phyloP scores from a whole-genome alignment of 2,329 filamentous ascomycete genomes.

The Aspergillus sp. region DNA sequence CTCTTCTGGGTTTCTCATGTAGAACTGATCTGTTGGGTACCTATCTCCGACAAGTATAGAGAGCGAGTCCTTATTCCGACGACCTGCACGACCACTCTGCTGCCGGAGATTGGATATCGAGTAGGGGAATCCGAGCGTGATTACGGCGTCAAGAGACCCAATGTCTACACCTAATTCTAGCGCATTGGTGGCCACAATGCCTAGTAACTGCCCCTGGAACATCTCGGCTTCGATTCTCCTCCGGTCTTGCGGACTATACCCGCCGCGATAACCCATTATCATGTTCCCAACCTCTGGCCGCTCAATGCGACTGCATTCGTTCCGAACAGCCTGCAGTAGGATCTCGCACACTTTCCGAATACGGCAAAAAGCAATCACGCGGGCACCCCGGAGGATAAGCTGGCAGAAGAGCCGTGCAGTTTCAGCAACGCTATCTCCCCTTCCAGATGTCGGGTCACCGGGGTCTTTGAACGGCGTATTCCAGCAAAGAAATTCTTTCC shows the following conservation, averaged over 20 bases:
- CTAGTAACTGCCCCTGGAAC: constrained; percentile 92
- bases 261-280: constrained; percentile 94
- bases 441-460: constrained; percentile 78
- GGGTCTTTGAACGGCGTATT: constrained; percentile 95
- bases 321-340: constrained; percentile 75
- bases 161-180: constrained; percentile 95
- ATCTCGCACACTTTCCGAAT: constrained; percentile 87
- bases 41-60: constrained; percentile 86
- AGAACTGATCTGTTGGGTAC: constrained; percentile 90
- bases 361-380: constrained; percentile 90
- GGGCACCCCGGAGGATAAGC: constrained; percentile 80
- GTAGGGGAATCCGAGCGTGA: constrained; percentile 93
- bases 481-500: constrained; percentile 97
- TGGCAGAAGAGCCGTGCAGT: constrained; percentile 90
- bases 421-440: constrained; percentile 79
- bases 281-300: constrained; percentile 71
- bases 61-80: constrained; percentile 88
- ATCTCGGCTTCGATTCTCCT: constrained; percentile 89
- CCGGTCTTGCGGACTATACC: constrained; percentile 89
- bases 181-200: constrained; percentile 90
- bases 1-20: constrained; percentile 94
- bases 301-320: constrained; percentile 71
- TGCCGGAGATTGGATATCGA: constrained; percentile 93
- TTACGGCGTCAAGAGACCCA: constrained; percentile 85
- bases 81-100: constrained; percentile 88